Base-by-base conservation (phyloP, 345 rosid genomes). In the Raphanus raphanistrum region DNA sequence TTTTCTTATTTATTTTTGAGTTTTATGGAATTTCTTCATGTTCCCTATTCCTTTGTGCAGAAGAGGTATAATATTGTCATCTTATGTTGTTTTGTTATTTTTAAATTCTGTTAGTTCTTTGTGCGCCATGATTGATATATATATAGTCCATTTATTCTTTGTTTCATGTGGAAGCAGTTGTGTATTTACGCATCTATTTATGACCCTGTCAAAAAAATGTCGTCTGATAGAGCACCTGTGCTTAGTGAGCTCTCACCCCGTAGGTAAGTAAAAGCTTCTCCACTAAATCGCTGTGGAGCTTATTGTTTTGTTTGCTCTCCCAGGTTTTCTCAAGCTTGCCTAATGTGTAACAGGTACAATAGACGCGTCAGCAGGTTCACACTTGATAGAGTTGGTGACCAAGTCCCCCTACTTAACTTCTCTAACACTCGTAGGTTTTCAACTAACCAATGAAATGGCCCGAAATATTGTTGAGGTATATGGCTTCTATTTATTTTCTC, bases 351-450 rank as follows among this genome's bases (percentile, higher is more conserved):
- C 43, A 63, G 66, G 66, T 63, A 15, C 12, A 1, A 8, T 32
- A 8, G 43, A 32, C 43, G 2, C 26, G 2, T 31, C 33, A 32
- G 32, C 12, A 63, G 66, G 11, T 32, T 63, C 66, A 32, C 27
- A 38, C 27, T 90, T 92, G 76, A 73, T 81, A 81, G 91, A 93
- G 69, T 87, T 93, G 1, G 95, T 88, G 82, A 85, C 81, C 81
- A 87, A 79, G 69, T 88, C 94, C 80, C 92, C 86, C 35, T 85
- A 90, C 70, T 66, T 93, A 74, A 84, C 85, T 43, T 91, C 93
- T 71, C 74, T 93, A 81, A 88, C 96, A 3, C 96, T 93, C 71
- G 83, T 94, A 85, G 90, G 93, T 60, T 93, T 91, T 84, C 88
- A 87, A 88, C 86, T 93, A 63, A 90, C 82, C 38, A 89, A 88